These are phyloP conservation scores for Tilletia horrida DNA, from an alignment of 1,284 basidiomycete species.

Conservation along the genomic window DNA sequence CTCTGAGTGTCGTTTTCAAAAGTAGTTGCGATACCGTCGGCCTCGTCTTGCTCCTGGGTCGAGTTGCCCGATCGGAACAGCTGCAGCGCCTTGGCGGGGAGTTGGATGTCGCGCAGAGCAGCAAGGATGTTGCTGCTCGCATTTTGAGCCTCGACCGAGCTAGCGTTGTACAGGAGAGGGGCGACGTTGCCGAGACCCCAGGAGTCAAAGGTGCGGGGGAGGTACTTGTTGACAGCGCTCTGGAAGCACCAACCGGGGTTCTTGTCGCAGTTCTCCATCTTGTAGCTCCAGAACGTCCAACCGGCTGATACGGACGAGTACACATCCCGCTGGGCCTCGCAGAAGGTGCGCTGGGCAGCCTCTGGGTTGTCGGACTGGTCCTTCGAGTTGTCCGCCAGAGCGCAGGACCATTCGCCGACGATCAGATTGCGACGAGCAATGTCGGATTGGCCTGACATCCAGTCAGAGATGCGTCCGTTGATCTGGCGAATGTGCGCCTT, in stretches of 20 bases:
- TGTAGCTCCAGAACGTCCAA: conserved; percentile 71
- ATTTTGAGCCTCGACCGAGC: background rate
- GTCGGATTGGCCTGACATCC: conserved; percentile 30
- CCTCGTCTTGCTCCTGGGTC: background rate
- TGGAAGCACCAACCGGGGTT: conserved; percentile 55
- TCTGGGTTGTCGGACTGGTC: conserved; percentile 59
- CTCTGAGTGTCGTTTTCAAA: conserved; percentile 13
- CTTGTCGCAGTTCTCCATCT: conserved; percentile 50
- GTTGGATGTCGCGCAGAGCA: conserved; percentile 17
- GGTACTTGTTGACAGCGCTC: conserved; percentile 32
- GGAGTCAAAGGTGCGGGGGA: conserved; percentile 38
- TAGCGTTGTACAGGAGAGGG: conserved; percentile 6
- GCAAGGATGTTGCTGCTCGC: conserved; percentile 8
- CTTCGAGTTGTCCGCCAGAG: conserved; percentile 64
- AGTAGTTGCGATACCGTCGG: conserved; percentile 10
- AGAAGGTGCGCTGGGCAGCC: conserved; percentile 63
- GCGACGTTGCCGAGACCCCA: conserved; percentile 37
- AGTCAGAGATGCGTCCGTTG: conserved; percentile 25
- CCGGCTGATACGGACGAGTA: conserved; percentile 66
- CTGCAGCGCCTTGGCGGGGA: conserved; percentile 19
- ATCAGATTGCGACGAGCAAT: conserved; percentile 63
- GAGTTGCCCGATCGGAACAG: conserved; percentile 18
- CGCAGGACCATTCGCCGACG: conserved; percentile 60
- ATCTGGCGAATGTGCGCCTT: conserved; percentile 47
- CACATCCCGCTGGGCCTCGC: conserved; percentile 64